phyloP scores from a whole-genome alignment of 1,139 yeast genomes.

The Hyphopichia pseudoburtonii region DNA sequence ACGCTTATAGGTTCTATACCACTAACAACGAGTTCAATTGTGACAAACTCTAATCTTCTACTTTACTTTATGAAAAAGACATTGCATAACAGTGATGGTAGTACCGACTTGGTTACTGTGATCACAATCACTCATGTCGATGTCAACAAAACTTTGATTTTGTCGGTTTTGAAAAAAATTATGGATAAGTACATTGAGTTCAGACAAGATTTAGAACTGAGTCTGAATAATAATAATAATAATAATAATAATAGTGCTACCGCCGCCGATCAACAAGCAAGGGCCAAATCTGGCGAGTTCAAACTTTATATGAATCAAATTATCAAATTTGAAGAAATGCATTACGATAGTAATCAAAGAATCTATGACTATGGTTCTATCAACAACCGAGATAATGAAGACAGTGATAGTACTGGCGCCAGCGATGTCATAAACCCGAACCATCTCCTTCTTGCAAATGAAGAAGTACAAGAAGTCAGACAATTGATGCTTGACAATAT shows the following conservation, averaged over 20 bases:
- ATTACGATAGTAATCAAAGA: constrained; percentile 36
- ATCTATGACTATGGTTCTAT: constrained; percentile 38
- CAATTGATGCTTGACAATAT: constrained; percentile 69
- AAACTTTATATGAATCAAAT: constrained; percentile 54
- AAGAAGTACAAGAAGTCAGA: constrained; percentile 54
- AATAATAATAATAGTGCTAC: constrained; percentile 9
- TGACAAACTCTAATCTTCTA: constrained; percentile 34
- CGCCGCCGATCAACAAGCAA: constrained; percentile 14
- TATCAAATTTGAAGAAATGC: constrained; percentile 49
- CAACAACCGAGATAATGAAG: constrained; percentile 11
- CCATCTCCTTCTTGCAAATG: constrained; percentile 42
- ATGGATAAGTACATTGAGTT: constrained; percentile 50
- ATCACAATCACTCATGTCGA: constrained; percentile 45
- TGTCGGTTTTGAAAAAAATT: constrained; percentile 48
- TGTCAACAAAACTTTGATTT: constrained; percentile 45
- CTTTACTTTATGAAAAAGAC: constrained; percentile 52
- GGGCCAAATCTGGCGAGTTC: constrained; percentile 44
- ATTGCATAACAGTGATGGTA: constrained; percentile 41
- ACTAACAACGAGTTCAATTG: constrained; percentile 25
- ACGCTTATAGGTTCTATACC: constrained; percentile 47
- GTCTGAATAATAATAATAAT: too few species aligned
- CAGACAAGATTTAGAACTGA: constrained; percentile 20
- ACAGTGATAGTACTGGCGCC: constrained; percentile 1
- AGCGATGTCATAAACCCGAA: constrained; percentile 34
- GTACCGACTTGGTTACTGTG: constrained; percentile 51